A percentile compares a stretch with the other conserved stretches of the same genome.
These are phyloP conservation scores for Penicillium sp. DNA, from an alignment of 2,329 filamentous ascomycete genomes.

Conservation along the genomic window DNA sequence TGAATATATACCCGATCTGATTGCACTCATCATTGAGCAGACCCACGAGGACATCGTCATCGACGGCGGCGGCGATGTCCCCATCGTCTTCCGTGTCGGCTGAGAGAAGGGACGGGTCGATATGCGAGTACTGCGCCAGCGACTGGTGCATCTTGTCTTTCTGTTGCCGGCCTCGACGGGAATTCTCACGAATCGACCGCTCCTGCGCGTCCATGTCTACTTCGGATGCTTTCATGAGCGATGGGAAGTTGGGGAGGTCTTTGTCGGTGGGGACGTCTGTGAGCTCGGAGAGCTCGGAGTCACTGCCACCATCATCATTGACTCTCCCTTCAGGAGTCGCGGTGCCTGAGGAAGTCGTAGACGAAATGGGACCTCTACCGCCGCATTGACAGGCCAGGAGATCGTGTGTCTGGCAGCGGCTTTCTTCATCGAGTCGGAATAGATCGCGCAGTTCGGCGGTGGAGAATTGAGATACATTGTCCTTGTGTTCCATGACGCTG, in stretches of 20 bases:
- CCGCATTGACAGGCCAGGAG: conserved; percentile 62
- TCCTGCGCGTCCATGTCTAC: conserved; percentile 39
- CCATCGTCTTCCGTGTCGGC: conserved; percentile 13
- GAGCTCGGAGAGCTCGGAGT: conserved; percentile 13
- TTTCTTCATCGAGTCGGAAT: conserved; percentile 62
- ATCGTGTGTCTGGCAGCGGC: conserved; percentile 65
- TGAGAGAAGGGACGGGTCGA: conserved; percentile 38
- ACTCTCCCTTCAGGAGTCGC: conserved; percentile 10
- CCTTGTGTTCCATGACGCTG: conserved; percentile 67
- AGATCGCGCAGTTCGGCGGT: conserved; percentile 64
- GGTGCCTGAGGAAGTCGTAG: conserved; percentile 7
- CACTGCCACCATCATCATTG: conserved; percentile 7
- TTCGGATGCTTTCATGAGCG: conserved; percentile 42
- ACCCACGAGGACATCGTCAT: conserved; percentile 36
- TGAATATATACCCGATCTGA: conserved; percentile 41
- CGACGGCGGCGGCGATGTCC: conserved; percentile 27
- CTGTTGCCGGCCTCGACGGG: conserved; percentile 18
- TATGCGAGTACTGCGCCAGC: conserved; percentile 44
- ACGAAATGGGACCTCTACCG: conserved; percentile 47
- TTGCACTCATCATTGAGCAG: conserved; percentile 41
- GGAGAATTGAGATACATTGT: conserved; percentile 59
- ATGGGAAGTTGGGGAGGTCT: conserved; percentile 31
- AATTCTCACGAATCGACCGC: conserved; percentile 25
- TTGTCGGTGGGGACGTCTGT: conserved; percentile 16
- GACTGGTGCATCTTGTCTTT: conserved; percentile 43